Evolutionary conservation across 768 basidiomycete species (phyloP).

Genomic region (Suillus occidentalis): DNA sequence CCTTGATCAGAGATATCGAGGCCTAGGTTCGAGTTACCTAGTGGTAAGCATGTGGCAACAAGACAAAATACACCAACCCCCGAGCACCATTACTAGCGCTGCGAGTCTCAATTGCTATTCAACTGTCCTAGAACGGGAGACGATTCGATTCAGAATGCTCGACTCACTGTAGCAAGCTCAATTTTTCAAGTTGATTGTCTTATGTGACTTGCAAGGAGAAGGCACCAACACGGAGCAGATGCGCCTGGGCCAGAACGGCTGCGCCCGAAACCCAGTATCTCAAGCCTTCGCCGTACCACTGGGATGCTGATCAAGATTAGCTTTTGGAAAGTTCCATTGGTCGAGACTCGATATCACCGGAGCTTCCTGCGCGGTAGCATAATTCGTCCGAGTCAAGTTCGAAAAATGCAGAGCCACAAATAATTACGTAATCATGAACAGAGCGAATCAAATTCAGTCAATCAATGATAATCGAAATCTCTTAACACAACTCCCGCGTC

Average conservation of each 20-base stretch:
- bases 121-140: not conserved
- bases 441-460: too few relatives aligned
- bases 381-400: not conserved
- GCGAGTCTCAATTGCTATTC: not conserved
- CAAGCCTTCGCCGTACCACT: too few relatives aligned
- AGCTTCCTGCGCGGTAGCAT: not conserved
- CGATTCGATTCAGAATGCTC: not conserved
- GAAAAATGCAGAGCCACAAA: too few relatives aligned
- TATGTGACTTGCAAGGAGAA: too few relatives aligned
- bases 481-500: not conserved
- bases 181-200: not conserved
- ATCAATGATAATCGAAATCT: not conserved
- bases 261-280: too few relatives aligned
- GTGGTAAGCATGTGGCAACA: not conserved
- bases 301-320: too few relatives aligned
- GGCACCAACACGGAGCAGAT: too few relatives aligned
- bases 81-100: not conserved
- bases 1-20: not conserved
- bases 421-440: not conserved
- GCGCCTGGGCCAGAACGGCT: too few relatives aligned
- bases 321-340: too few relatives aligned
- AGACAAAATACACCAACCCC: not conserved
- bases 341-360: not conserved
- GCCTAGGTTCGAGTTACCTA: not conserved
- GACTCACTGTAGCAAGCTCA: not conserved